Evolutionary conservation across 2,329 filamentous ascomycete species (phyloP).

Genomic region (Sclerotinia minor): DNA sequence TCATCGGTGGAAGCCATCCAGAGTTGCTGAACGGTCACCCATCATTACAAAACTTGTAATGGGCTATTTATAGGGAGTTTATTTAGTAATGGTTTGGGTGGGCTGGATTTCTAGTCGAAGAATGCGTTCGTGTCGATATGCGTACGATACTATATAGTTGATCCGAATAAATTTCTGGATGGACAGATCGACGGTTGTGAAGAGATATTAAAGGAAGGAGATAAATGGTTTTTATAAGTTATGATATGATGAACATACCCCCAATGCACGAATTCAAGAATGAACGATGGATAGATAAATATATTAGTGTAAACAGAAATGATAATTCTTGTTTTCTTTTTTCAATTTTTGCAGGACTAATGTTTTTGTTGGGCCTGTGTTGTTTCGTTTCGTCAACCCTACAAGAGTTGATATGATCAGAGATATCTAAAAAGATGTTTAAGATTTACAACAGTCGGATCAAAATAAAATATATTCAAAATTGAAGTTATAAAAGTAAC

Average conservation of each 20-base stretch:
- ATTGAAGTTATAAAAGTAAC: no score
- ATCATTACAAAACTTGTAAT: constrained; percentile 28
- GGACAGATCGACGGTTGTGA: not conserved
- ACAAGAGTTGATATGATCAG: no score
- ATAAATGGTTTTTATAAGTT: constrained; percentile 20
- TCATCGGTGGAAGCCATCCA: constrained; percentile 39
- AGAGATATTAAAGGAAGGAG: constrained; percentile 6
- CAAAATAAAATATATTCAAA: no score
- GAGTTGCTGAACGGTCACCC: constrained; percentile 37
- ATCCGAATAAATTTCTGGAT: not conserved
- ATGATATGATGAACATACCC: constrained; percentile 21
- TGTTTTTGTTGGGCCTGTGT: no score
- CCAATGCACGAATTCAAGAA: constrained; percentile 14
- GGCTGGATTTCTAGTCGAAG: constrained; percentile 2
- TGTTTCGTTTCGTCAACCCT: no score
- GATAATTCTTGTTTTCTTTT: not conserved
- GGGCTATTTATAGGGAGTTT: not conserved
- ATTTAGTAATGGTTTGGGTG: constrained; percentile 13
- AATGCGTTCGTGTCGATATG: not conserved
- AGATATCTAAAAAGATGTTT: no score
- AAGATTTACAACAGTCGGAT: no score
- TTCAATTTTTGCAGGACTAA: not conserved
- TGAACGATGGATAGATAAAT: constrained; percentile 15
- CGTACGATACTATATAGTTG: constrained; percentile 1
- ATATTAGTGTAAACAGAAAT: not conserved